A percentile compares a stretch with the other conserved stretches of the same genome.
These are phyloP conservation scores for Carallia pectinifolia DNA, from an alignment of 345 rosid genomes.

Conservation along the genomic window DNA sequence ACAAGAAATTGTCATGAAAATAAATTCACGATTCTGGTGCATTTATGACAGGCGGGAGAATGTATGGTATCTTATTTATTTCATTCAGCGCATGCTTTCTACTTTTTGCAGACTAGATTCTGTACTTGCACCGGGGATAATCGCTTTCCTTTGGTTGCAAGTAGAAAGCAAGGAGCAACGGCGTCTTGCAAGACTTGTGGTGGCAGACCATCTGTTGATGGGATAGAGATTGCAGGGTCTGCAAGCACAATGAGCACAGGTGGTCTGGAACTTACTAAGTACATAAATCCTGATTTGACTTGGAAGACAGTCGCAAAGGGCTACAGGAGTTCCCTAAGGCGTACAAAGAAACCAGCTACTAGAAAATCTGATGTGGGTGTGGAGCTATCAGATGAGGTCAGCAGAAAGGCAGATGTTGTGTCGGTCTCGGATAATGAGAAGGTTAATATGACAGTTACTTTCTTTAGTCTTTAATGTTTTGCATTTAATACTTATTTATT, in stretches of 20 bases:
- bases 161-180: constrained; percentile 22
- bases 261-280: constrained; percentile 40
- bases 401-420: constrained; percentile 12
- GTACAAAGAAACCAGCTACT: constrained; percentile 19
- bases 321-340: constrained; percentile 42
- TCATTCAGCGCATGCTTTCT: constrained; percentile 12
- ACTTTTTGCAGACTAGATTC: neutral
- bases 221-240: constrained; percentile 21
- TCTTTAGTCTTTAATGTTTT: constrained; percentile 5
- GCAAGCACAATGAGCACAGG: constrained; percentile 40
- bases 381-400: constrained; percentile 25
- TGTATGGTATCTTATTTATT: neutral
- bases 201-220: constrained; percentile 28
- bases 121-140: neutral
- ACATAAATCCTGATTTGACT: constrained; percentile 44
- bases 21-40: too few relatives aligned
- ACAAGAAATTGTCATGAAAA: too few relatives aligned
- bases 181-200: constrained; percentile 29
- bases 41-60: too few relatives aligned
- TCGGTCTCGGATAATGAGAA: constrained; percentile 48
- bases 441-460: constrained; percentile 25
- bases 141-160: constrained; percentile 12
- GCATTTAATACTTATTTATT: neutral
- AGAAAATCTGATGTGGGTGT: constrained; percentile 22
- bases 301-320: constrained; percentile 57